Percentiles rank a stretch among this genome's conserved stretches.
These are phyloP conservation scores for Cladosporium sp. DNA, from an alignment of 2,329 filamentous ascomycete species.

Conservation along the genomic window DNA sequence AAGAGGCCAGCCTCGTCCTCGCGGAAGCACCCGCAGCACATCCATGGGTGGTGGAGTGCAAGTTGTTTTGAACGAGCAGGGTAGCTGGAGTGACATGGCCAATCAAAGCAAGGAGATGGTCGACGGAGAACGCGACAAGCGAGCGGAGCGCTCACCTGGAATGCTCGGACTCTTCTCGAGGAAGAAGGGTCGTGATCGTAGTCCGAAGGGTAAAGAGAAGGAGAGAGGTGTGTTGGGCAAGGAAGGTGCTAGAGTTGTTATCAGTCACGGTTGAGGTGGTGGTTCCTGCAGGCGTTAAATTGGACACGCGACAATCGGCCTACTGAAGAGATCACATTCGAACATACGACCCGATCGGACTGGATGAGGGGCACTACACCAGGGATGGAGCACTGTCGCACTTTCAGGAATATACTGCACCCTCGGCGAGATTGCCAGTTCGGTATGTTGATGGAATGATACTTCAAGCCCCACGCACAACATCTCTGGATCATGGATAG, in stretches of 20 bases:
- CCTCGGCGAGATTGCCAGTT: background rate
- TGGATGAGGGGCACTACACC: background rate
- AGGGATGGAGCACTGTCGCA: background rate
- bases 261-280: conserved; percentile 12
- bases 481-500: background rate
- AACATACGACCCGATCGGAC: background rate
- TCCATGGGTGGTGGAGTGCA: conserved; percentile 83
- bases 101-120: conserved; percentile 74
- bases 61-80: conserved; percentile 83
- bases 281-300: background rate
- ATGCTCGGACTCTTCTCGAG: conserved; percentile 88
- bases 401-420: background rate
- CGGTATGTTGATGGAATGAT: background rate
- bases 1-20: conserved; percentile 42
- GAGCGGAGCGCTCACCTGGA: conserved; percentile 60
- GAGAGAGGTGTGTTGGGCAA: conserved; percentile 90
- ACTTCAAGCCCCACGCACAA: background rate
- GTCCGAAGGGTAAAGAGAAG: conserved; percentile 72
- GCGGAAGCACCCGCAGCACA: conserved; percentile 67
- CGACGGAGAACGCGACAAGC: conserved; percentile 41
- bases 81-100: conserved; percentile 88
- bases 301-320: background rate
- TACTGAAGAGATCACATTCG: background rate
- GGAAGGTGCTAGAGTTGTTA: conserved; percentile 73
- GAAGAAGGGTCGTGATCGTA: conserved; percentile 87